Base-by-base conservation (phyloP, 208 protist genomes). In the Acanthamoeba castellanii region DNA sequence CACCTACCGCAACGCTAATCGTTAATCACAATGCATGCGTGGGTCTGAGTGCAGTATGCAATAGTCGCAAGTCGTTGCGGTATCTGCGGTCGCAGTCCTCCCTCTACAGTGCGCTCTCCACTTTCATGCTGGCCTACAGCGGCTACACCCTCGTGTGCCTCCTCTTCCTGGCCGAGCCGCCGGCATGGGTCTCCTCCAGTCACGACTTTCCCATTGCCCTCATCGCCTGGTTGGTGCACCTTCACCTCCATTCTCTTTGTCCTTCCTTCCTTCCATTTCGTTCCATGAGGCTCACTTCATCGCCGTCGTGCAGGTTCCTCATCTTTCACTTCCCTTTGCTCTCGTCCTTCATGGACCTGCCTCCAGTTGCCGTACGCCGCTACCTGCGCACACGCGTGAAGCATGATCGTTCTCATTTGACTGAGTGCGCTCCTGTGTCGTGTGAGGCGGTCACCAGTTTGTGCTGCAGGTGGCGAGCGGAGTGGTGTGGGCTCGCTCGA, bases 111-210 rank as follows among this genome's bases (percentile, higher is more conserved):
- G 66, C 66, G 6, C 66, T 74, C 11, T 74, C 66, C 66, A 74
- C 66, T 2, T 74, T 74, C 66, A 3, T 74, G 22, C 13, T 74
- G 66, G 66, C 66, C n/a, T 74, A 74, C 66, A 74, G 66, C 27
- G 66, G 66, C 66, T 74, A 32, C 66, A 74, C 66, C 9, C 66
- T 74, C 66, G 66, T 74, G 66, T 74, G 66, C 66, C 66, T 74
- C 11, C 66, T 74, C 22, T 74, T 74, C 22, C 66, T 68, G 61
- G 61, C 66, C 66, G n/a, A 74, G 66, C 27, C 66, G 27, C 66
- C 66, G 18, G 66, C 66, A 32, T 74, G 66, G 66, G 66, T 74
- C 22, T 20, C 66, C 18, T 74, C 66, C 32, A 37, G 66, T 8
- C 66, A 74, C 66, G 66, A 74, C 66, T 74, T 74, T 37, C 66